A percentile compares a stretch with the other conserved stretches of the same genome.
Evolutionary conservation across 2,329 filamentous ascomycete species (phyloP).

Genomic region (Ophiobolus disseminans): DNA sequence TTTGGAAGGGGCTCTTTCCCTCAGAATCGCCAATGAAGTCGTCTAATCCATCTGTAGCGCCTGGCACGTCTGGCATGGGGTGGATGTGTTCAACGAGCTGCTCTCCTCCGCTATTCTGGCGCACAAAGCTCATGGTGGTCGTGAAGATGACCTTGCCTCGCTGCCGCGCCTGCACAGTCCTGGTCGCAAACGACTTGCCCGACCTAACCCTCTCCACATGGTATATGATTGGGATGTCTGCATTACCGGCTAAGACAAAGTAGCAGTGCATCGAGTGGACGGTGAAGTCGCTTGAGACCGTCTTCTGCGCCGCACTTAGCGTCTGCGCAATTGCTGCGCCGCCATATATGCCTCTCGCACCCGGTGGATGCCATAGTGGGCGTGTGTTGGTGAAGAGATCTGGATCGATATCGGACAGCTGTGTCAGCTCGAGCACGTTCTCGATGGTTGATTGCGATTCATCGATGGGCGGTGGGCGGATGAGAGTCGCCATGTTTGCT

Average conservation of each 20-base stretch:
- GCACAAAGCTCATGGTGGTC: conserved; percentile 87
- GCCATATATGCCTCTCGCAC: conserved; percentile 91
- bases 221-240: conserved; percentile 86
- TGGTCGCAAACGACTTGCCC: conserved; percentile 85
- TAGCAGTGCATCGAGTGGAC: conserved; percentile 99
- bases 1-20: conserved; percentile 62
- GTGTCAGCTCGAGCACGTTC: conserved; percentile 85
- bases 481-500: conserved; percentile 64
- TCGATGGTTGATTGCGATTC: conserved; percentile 80
- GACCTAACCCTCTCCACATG: conserved; percentile 94
- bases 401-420: conserved; percentile 76
- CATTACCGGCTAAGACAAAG: conserved; percentile 90
- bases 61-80: conserved; percentile 57
- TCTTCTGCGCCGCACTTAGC: conserved; percentile 85
- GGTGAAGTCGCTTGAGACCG: conserved; percentile 79
- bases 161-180: conserved; percentile 95
- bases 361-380: conserved; percentile 88
- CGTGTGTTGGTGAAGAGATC: conserved; percentile 96
- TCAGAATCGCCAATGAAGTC: conserved; percentile 39
- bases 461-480: conserved; percentile 77
- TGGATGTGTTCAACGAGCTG: conserved; percentile 70
- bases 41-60: conserved; percentile 52
- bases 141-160: conserved; percentile 91
- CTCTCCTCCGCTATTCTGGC: conserved; percentile 66
- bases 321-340: conserved; percentile 93